phyloP scores from a whole-genome alignment of 1,284 basidiomycete species.

The Megacollybia platyphylla region DNA sequence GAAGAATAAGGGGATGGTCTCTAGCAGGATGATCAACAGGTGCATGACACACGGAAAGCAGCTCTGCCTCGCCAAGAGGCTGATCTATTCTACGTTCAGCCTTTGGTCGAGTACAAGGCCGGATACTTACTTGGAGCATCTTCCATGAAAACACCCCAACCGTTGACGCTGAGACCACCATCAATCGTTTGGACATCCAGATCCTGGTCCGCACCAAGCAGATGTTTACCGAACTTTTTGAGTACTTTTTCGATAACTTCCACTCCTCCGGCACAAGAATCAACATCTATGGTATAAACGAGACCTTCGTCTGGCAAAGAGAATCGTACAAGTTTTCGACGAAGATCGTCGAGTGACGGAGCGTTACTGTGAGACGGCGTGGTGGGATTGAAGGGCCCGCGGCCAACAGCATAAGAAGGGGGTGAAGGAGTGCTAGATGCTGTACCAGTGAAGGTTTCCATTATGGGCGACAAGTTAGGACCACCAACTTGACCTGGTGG shows the following conservation, averaged over 20 bases:
- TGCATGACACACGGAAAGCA: slow-evolving; percentile 79
- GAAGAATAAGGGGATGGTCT: slow-evolving; percentile 73
- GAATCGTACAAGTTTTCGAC: slow-evolving; percentile 79
- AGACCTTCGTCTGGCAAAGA: slow-evolving; percentile 67
- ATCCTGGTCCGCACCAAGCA: slow-evolving; percentile 33
- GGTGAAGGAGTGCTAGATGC: slow-evolving; percentile 34
- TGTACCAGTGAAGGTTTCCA: slow-evolving; percentile 39
- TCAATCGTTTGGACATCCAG: slow-evolving; percentile 44
- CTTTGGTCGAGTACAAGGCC: slow-evolving; percentile 4
- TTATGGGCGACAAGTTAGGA: slow-evolving; percentile 53
- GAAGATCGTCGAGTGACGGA: slow-evolving; percentile 64
- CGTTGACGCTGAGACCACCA: slow-evolving; percentile 68
- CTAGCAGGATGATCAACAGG: slow-evolving; percentile 73
- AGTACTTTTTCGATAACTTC: slow-evolving; percentile 81
- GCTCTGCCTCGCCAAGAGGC: slow-evolving; percentile 72
- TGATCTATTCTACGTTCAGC: slow-evolving; percentile 28
- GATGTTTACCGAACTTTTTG: slow-evolving; percentile 76
- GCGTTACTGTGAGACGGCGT: slow-evolving; percentile 29
- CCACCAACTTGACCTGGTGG: slow-evolving; percentile 19
- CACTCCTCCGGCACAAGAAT: slow-evolving; percentile 64
- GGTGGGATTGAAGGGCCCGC: slow-evolving; percentile 37
- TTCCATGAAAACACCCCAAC: slow-evolving; percentile 77
- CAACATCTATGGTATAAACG: slow-evolving; percentile 69
- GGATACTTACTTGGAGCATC: slow-evolving; percentile 39
- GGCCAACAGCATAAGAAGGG: slow-evolving; percentile 39